These are phyloP conservation scores for Ceratocystiopsis sp. DNA, from an alignment of 2,329 filamentous ascomycete species.

Conservation along the genomic window DNA sequence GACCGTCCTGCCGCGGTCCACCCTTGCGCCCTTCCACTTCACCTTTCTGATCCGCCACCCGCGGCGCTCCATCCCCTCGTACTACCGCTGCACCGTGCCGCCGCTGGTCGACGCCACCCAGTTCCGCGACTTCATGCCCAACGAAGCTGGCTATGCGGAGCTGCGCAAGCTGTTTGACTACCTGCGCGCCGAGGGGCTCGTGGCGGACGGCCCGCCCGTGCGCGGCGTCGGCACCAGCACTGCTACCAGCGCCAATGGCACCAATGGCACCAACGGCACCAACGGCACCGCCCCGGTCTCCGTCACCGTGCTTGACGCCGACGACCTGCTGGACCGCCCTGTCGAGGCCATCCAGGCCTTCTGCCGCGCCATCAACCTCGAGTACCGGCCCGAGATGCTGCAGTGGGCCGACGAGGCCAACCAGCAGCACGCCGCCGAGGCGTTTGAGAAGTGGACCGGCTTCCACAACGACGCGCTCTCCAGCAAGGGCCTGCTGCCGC, in stretches of 20 bases:
- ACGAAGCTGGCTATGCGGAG: conserved; percentile 82
- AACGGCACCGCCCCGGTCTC: conserved; percentile 23
- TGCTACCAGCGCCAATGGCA: conserved; percentile 11
- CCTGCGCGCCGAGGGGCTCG: conserved; percentile 47
- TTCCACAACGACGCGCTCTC: conserved; percentile 92
- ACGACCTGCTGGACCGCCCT: conserved; percentile 81
- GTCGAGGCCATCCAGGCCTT: conserved; percentile 59
- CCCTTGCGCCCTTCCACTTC: conserved; percentile 74
- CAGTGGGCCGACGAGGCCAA: conserved; percentile 65
- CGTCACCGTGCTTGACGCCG: conserved; percentile 81
- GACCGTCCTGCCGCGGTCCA: conserved; percentile 59
- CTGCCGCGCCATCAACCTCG: conserved; percentile 64
- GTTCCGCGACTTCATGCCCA: conserved; percentile 72
- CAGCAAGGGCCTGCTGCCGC: conserved; percentile 57
- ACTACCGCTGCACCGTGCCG: conserved; percentile 84
- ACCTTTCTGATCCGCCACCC: conserved; percentile 95
- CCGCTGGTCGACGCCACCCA: conserved; percentile 69
- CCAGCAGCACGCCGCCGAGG: conserved; percentile 47
- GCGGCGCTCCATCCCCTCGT: conserved; percentile 78
- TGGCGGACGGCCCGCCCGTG: conserved; percentile 36
- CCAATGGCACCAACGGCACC: conserved; percentile 17
- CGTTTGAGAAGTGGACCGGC: conserved; percentile 93
- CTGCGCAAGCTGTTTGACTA: conserved; percentile 78
- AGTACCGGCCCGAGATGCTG: conserved; percentile 64
- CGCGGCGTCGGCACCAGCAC: conserved; percentile 2